Evolutionary conservation across 192 early-diverging fungal genomes (phyloP).

Genomic region (Phycomyces blakesleeanus): DNA sequence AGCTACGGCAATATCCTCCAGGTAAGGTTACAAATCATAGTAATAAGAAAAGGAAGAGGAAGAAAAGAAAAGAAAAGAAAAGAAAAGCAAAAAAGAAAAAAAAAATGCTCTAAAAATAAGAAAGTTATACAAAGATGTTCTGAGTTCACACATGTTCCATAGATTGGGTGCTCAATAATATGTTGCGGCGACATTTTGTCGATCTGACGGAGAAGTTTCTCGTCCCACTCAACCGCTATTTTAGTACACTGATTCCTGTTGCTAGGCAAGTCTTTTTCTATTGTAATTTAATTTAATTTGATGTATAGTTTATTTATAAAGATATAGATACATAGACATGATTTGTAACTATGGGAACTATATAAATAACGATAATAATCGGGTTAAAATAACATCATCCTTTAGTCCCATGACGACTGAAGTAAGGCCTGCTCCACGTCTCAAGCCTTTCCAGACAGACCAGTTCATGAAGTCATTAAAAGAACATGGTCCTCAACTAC

Average conservation of each 20-base stretch:
- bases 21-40: conserved; percentile 39
- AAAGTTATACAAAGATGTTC: conserved; percentile 7
- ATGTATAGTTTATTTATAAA: neutral
- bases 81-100: neutral
- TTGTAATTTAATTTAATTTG: neutral
- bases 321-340: neutral
- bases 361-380: too few species aligned
- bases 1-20: conserved; percentile 66
- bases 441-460: conserved; percentile 77
- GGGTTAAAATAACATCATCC: neutral
- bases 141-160: conserved; percentile 4
- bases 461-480: conserved; percentile 67
- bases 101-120: too few species aligned
- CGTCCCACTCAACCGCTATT: conserved; percentile 93
- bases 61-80: neutral
- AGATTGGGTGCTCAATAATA: conserved; percentile 85
- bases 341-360: neutral
- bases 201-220: conserved; percentile 92
- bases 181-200: conserved; percentile 86
- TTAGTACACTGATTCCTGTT: conserved; percentile 77
- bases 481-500: conserved; percentile 46
- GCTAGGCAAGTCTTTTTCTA: conserved; percentile 45
- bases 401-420: conserved; percentile 3
- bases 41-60: neutral
- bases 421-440: conserved; percentile 33